Percentiles rank a stretch among this genome's conserved stretches.
phyloP scores from a whole-genome alignment of 768 basidiomycete genomes.

The Tricholomella constricta region DNA sequence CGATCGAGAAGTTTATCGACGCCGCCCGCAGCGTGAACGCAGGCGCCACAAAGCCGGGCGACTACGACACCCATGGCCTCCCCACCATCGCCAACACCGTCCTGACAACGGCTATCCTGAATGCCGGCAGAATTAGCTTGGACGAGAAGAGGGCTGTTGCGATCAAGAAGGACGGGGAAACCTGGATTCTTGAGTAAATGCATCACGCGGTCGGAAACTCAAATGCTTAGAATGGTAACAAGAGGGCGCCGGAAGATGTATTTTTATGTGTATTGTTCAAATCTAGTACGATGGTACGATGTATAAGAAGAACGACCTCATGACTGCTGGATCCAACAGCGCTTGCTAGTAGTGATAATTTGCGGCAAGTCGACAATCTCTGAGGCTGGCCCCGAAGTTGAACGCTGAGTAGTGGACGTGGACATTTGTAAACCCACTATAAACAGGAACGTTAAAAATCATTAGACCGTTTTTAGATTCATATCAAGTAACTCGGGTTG shows the following conservation, averaged over 20 bases:
- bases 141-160: slow-evolving; percentile 87
- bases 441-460: neutral
- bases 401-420: no score
- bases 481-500: neutral
- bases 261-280: slow-evolving; percentile 4
- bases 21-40: slow-evolving; percentile 80
- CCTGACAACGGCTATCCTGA: slow-evolving; percentile 82
- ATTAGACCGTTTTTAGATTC: neutral
- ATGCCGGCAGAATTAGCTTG: slow-evolving; percentile 87
- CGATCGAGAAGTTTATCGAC: slow-evolving; percentile 91
- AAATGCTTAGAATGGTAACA: neutral
- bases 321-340: no score
- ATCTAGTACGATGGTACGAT: neutral
- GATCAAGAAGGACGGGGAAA: slow-evolving; percentile 65
- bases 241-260: slow-evolving; percentile 15
- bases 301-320: neutral
- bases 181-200: slow-evolving; percentile 69
- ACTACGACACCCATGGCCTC: slow-evolving; percentile 78
- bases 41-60: slow-evolving; percentile 59
- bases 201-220: slow-evolving; percentile 15
- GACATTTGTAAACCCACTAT: no score
- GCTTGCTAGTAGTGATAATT: no score
- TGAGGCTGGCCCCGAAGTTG: no score
- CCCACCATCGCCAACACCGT: slow-evolving; percentile 92
- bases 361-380: no score